A percentile compares a stretch with the other conserved stretches of the same genome.
Conservation (phyloP, 2,329 filamentous ascomycete species). For the Acrocalymma vagum region DNA sequence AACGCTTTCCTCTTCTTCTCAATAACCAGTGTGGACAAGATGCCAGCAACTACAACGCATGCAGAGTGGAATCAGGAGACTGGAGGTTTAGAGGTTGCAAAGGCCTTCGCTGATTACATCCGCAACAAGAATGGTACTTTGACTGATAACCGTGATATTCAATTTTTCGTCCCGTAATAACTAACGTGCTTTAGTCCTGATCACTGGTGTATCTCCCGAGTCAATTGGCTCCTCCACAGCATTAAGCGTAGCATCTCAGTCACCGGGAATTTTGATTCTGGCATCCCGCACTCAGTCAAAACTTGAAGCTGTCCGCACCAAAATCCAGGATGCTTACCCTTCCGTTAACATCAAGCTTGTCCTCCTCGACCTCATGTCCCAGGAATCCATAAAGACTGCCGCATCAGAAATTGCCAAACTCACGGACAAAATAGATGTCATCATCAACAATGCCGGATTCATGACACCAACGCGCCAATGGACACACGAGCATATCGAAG, state of each 20-base stretch:
- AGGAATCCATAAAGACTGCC: constrained; percentile 45
- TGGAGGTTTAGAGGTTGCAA: constrained; percentile 39
- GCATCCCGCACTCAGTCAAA: constrained; percentile 56
- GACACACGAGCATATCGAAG: constrained; percentile 57
- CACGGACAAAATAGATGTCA: constrained; percentile 49
- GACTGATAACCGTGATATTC: too few relatives aligned
- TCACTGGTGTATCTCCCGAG: constrained; percentile 42
- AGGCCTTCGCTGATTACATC: constrained; percentile 36
- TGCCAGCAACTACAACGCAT: constrained; percentile 41
- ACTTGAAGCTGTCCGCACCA: constrained; percentile 47
- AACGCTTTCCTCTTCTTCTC: too few relatives aligned
- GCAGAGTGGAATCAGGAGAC: constrained; percentile 42
- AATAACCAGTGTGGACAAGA: too few relatives aligned
- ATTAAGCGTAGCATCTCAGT: constrained; percentile 35
- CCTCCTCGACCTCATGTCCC: constrained; percentile 49
- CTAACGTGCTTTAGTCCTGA: constrained; percentile 43
- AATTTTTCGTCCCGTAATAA: too few relatives aligned
- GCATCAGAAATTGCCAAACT: constrained; percentile 37
- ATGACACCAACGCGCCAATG: constrained; percentile 35
- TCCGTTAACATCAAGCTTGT: constrained; percentile 31
- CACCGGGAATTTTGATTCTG: constrained; percentile 36
- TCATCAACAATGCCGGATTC: constrained; percentile 57
- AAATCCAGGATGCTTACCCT: constrained; percentile 40
- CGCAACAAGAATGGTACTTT: constrained; percentile 36
- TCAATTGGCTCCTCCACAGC: constrained; percentile 40